These are phyloP conservation scores for Auxenochlorella pyrenoidosa DNA, from an alignment of 139 green algal species.

Conservation along the genomic window DNA sequence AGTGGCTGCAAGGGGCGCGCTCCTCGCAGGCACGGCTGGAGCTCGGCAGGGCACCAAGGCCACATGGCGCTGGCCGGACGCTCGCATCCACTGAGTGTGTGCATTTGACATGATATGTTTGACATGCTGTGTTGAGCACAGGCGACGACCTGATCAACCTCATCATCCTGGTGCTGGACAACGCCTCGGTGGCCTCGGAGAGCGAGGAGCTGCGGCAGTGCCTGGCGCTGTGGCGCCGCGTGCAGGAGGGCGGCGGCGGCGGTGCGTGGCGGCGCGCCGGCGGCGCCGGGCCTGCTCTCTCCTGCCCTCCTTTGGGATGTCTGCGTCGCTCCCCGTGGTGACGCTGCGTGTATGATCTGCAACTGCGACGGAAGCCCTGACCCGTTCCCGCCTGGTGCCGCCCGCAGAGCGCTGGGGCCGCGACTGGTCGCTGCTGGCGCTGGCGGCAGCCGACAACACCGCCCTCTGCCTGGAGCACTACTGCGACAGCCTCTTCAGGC, in stretches of 20 bases:
- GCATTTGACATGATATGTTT: too few species aligned
- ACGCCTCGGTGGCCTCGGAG: slow-evolving; percentile 61
- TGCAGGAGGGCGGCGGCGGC: slow-evolving; percentile 44
- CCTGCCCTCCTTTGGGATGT: neutral
- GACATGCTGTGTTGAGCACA: too few species aligned
- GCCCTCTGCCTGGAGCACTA: slow-evolving; percentile 71
- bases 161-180: slow-evolving; percentile 71
- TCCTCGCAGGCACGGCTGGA: too few species aligned
- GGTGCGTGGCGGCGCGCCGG: neutral
- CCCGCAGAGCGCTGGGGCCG: slow-evolving; percentile 60
- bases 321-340: neutral
- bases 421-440: slow-evolving; percentile 70
- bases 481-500: slow-evolving; percentile 67
- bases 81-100: too few species aligned
- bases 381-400: too few species aligned
- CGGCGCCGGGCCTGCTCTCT: too few species aligned
- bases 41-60: too few species aligned
- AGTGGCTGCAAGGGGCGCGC: too few species aligned
- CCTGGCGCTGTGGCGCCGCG: slow-evolving; percentile 47
- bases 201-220: slow-evolving; percentile 64
- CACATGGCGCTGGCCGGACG: too few species aligned
- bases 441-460: slow-evolving; percentile 73
- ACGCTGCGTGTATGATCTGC: neutral
- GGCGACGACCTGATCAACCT: slow-evolving; percentile 73
- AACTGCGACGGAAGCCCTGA: neutral